A percentile compares a stretch with the other conserved stretches of the same genome.
Conservation (phyloP, 331 rosid genomes). For the Malus hybrid region DNA sequence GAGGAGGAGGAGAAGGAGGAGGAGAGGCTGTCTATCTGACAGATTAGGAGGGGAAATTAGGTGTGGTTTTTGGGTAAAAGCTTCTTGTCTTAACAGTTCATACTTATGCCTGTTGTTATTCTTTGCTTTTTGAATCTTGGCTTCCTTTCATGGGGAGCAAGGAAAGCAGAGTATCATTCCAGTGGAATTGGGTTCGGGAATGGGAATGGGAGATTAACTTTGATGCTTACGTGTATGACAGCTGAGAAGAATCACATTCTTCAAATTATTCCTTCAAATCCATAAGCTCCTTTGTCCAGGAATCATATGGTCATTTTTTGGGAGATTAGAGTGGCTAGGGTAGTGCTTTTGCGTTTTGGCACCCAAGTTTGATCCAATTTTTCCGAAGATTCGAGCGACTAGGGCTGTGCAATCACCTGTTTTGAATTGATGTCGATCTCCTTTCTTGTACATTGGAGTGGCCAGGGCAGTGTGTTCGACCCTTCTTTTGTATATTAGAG, state of each 20-base stretch:
- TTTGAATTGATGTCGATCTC: too few relatives aligned
- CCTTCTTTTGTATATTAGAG: too few relatives aligned
- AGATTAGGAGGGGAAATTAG: slow-evolving; percentile 21
- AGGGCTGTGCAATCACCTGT: too few relatives aligned
- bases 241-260: not conserved
- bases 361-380: too few relatives aligned
- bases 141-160: slow-evolving; percentile 58
- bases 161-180: slow-evolving; percentile 43
- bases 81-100: slow-evolving; percentile 22
- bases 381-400: too few relatives aligned
- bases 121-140: slow-evolving; percentile 8
- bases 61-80: slow-evolving; percentile 33
- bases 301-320: not conserved
- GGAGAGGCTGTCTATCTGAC: slow-evolving; percentile 24
- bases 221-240: slow-evolving; percentile 3
- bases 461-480: too few relatives aligned
- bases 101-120: slow-evolving; percentile 10
- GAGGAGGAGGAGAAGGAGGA: not conserved
- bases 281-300: not conserved
- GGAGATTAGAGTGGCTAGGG: too few relatives aligned
- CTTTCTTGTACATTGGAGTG: too few relatives aligned
- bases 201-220: slow-evolving; percentile 1
- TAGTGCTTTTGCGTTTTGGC: too few relatives aligned
- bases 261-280: not conserved
- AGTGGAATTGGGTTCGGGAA: not conserved